A percentile compares a stretch with the other conserved stretches of the same genome.
Conservation (phyloP, 257 asterid species). For the Cynanchum wilfordii region DNA sequence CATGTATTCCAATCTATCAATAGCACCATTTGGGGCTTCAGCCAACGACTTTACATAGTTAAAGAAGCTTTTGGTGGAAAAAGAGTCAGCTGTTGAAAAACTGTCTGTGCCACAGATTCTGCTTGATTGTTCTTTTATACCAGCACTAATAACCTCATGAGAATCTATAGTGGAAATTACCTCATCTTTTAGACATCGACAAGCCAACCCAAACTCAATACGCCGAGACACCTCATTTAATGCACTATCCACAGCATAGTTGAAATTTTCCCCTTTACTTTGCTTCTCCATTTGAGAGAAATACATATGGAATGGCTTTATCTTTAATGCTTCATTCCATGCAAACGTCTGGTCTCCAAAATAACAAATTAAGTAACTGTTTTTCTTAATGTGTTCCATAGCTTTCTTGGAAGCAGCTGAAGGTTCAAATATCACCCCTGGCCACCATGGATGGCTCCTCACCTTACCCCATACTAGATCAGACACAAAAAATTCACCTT, state of each 20-base stretch:
- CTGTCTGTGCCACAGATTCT: constrained; percentile 36
- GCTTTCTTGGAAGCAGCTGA: constrained; percentile 60
- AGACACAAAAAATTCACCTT: constrained; percentile 42
- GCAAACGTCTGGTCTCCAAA: constrained; percentile 81
- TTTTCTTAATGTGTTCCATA: constrained; percentile 34
- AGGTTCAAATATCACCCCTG: constrained; percentile 71
- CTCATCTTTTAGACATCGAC: constrained; percentile 53
- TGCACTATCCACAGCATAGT: constrained; percentile 48
- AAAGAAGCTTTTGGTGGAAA: constrained; percentile 39
- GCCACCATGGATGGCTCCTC: constrained; percentile 96
- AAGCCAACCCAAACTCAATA: constrained; percentile 60
- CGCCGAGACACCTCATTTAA: constrained; percentile 58
- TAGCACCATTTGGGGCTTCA: constrained; percentile 28
- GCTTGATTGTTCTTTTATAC: constrained; percentile 36
- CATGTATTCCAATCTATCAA: constrained; percentile 36
- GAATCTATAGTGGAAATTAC: constrained; percentile 30
- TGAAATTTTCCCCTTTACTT: constrained; percentile 36
- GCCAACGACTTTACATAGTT: constrained; percentile 44
- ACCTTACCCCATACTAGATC: constrained; percentile 96
- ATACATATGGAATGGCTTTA: constrained; percentile 51
- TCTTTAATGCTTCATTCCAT: constrained; percentile 60
- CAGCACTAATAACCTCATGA: constrained; percentile 45
- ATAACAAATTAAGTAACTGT: constrained; percentile 57
- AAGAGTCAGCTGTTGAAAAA: constrained; percentile 32
- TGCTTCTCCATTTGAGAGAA: constrained; percentile 62